Evolutionary conservation across 495 filamentous ascomycete genomes (phyloP), one percentile per base, ranked within the genome.

Genomic region (Lophium mytilinum): DNA sequence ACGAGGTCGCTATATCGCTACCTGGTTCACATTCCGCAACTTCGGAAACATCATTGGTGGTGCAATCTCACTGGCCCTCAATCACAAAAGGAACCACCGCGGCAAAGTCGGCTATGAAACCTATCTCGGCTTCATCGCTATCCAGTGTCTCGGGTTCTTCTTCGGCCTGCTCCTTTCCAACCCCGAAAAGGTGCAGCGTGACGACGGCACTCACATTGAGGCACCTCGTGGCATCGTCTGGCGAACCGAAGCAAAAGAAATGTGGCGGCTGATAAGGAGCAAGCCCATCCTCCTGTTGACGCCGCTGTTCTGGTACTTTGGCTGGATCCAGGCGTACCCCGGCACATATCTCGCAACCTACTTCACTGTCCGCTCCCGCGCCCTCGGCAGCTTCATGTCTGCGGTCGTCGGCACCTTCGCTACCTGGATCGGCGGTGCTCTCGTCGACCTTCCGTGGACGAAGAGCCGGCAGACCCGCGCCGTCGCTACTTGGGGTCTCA

Each of bases 221-320:
- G 51, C 52, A 12, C 55, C 55, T 35, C 21, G 50, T 9, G 60
- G 56, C 5, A 49, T 58, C 15, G 15, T 34, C 18, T 61, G 52
- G 52, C 17, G 52, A 12, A 43, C 48, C 4, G 56, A 63, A 34
- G 33, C 33, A 21, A 56, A 52, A 30, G 43, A 50, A 35, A 50
- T 56, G 46, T 60, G 51, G 61, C n/a, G 47, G 21, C 37, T 59
- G 34, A n/a, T 55, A 17, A 43, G 47, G 30, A 63, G 61, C 17
- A 63, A 56, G 46, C 30, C 45, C 3, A 63, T 63, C 54, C 52
- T 63, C 17, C 57, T 63, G 15, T 19, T 63, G 8, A 11, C 46
- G 3, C 61, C 56, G 37, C 21, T 63, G 3, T 59, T 63, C 45
- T 63, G 51, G 56, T 56, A 63, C 21, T 59, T 59, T 46, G 57